phyloP scores from a whole-genome alignment of 2,329 filamentous ascomycete species.

The Colletotrichum eleusines region DNA sequence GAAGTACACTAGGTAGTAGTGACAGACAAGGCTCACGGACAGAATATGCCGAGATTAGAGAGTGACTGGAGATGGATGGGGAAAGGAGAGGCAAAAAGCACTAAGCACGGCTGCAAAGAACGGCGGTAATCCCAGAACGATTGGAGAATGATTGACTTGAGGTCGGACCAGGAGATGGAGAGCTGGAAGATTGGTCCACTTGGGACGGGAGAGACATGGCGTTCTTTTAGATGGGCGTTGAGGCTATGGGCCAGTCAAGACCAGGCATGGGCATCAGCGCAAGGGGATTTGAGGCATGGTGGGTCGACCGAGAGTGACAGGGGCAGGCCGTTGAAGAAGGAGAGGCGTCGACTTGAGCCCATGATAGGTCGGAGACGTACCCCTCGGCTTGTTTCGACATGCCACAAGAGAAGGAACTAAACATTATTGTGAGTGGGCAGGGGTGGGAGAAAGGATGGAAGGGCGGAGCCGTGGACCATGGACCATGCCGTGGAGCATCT shows the following conservation, averaged over 20 bases:
- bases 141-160: constrained; percentile 49
- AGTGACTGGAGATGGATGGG: constrained; percentile 38
- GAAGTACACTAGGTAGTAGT: constrained; percentile 15
- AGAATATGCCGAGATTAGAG: constrained; percentile 36
- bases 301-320: constrained; percentile 50
- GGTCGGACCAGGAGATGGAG: constrained; percentile 39
- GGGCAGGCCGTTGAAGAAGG: constrained; percentile 44
- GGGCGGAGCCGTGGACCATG: background rate
- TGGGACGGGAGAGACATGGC: constrained; percentile 42
- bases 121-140: constrained; percentile 47
- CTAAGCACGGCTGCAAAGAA: constrained; percentile 52
- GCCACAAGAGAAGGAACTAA: constrained; percentile 42
- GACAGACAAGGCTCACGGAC: constrained; percentile 36
- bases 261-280: constrained; percentile 51
- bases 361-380: constrained; percentile 49
- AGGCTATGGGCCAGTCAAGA: constrained; percentile 50
- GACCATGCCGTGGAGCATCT: constrained; percentile 21
- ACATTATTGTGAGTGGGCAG: constrained; percentile 47
- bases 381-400: constrained; percentile 43
- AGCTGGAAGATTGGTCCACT: constrained; percentile 42
- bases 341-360: constrained; percentile 33
- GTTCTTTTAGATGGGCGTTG: constrained; percentile 45
- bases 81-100: constrained; percentile 45
- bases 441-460: constrained; percentile 30
- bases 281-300: constrained; percentile 55